phyloP scores from a whole-genome alignment of 257 asterid species.

The Solanum ossicruentum region DNA sequence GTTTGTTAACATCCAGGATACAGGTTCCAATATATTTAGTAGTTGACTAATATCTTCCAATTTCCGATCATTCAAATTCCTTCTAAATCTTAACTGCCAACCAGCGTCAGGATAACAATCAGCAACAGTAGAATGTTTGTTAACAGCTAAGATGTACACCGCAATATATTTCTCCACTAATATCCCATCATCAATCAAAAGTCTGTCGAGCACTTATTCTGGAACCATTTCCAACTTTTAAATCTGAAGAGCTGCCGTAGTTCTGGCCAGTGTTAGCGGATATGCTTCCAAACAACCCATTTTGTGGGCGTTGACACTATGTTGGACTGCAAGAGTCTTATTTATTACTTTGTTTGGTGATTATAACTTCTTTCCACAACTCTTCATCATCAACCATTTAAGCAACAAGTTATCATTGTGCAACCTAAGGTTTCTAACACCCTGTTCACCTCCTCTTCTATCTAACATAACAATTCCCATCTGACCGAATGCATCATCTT shows the following conservation, averaged over 20 bases:
- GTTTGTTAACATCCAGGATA: background rate
- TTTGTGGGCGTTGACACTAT: background rate
- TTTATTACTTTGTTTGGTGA: background rate
- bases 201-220: background rate
- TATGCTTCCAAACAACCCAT: background rate
- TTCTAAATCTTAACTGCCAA: background rate
- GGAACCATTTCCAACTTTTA: background rate
- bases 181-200: background rate
- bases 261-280: background rate
- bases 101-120: background rate
- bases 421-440: background rate
- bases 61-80: background rate
- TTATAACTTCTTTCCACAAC: background rate
- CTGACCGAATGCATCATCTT: background rate
- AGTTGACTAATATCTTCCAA: background rate
- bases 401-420: background rate
- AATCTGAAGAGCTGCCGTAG: background rate
- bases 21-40: background rate
- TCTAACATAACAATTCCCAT: background rate
- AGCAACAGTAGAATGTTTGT: background rate
- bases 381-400: background rate
- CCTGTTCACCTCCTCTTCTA: background rate
- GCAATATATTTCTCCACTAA: background rate
- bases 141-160: background rate
- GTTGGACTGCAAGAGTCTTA: background rate